Percentiles rank a stretch among this genome's conserved stretches.
Conservation (phyloP, 1,284 basidiomycete genomes). For the Sanghuangporus weigelae region DNA sequence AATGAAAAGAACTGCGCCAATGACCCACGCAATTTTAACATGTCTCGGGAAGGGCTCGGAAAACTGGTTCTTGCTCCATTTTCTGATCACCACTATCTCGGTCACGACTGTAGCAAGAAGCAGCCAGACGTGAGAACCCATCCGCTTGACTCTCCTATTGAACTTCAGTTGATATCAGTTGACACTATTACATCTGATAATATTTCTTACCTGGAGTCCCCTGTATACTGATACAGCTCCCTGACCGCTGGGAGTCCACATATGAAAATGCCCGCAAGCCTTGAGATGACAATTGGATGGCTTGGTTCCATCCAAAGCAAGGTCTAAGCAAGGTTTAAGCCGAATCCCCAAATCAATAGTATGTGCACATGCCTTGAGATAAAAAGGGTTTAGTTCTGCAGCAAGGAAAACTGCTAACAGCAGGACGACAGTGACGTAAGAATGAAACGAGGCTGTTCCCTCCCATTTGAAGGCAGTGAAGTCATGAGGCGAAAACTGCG, state of each 20-base stretch:
- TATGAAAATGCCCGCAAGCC: constrained; percentile 71
- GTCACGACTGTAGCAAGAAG: constrained; percentile 76
- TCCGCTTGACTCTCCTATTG: constrained; percentile 64
- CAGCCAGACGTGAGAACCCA: constrained; percentile 85
- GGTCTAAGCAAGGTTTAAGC: constrained; percentile 29
- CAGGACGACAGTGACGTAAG: constrained; percentile 70
- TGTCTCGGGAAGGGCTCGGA: constrained; percentile 52
- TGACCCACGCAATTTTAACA: constrained; percentile 62
- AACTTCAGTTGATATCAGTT: constrained; percentile 8
- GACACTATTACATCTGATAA: constrained; percentile 15
- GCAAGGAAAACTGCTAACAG: constrained; percentile 75
- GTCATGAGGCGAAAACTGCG: constrained; percentile 80
- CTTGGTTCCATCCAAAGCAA: constrained; percentile 86
- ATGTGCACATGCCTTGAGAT: constrained; percentile 55
- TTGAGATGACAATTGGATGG: constrained; percentile 72
- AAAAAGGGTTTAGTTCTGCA: constrained; percentile 80
- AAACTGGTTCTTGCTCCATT: constrained; percentile 76
- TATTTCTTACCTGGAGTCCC: constrained; percentile 59
- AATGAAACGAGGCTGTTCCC: constrained; percentile 67
- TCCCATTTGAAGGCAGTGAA: constrained; percentile 87
- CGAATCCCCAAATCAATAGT: background rate
- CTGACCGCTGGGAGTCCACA: constrained; percentile 78
- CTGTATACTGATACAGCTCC: constrained; percentile 76
- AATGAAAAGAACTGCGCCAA: constrained; percentile 50
- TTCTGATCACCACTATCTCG: constrained; percentile 66